A percentile compares a stretch with the other conserved stretches of the same genome.
phyloP scores from a whole-genome alignment of 2,329 filamentous ascomycete species.

The Periconia digitata region DNA sequence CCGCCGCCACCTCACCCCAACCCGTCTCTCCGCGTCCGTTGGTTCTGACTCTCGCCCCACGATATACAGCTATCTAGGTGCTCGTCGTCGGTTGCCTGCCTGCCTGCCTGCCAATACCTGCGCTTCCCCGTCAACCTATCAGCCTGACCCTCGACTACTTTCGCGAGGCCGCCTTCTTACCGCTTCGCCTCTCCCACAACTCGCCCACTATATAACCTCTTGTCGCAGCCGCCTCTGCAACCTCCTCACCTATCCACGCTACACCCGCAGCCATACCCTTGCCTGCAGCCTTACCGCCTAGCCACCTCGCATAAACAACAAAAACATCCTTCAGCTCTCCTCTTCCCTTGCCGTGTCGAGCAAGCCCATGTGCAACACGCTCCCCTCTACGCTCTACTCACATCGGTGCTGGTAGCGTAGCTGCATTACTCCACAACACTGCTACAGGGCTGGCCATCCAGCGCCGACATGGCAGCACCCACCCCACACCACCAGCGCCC shows the following conservation, averaged over 20 bases:
- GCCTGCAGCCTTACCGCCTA: not conserved
- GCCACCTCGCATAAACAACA: not conserved
- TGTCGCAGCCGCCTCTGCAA: not conserved
- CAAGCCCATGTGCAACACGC: slow-evolving; percentile 41
- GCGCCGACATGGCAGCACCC: slow-evolving; percentile 41
- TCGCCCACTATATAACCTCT: not conserved
- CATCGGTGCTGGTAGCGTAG: slow-evolving; percentile 45
- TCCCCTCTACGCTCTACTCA: slow-evolving; percentile 41
- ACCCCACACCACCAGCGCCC: slow-evolving; percentile 30
- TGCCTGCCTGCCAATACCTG: slow-evolving; percentile 9
- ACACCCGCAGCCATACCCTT: slow-evolving; percentile 10
- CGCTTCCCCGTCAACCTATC: slow-evolving; percentile 8
- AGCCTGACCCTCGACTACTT: not conserved
- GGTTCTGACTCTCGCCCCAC: slow-evolving; percentile 1
- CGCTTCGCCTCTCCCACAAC: not conserved
- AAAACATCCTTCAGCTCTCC: not conserved
- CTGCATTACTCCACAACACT: not conserved
- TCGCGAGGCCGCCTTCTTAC: not conserved
- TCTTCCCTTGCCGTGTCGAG: slow-evolving; percentile 11
- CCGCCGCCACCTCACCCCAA: not conserved
- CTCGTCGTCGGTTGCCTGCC: slow-evolving; percentile 8
- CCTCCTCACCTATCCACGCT: slow-evolving; percentile 1
- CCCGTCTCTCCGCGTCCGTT: not conserved
- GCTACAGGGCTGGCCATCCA: slow-evolving; percentile 27
- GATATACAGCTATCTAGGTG: not conserved